Base-by-base conservation (phyloP, 2,329 filamentous ascomycete species). In the Rachicladosporium sp. region DNA sequence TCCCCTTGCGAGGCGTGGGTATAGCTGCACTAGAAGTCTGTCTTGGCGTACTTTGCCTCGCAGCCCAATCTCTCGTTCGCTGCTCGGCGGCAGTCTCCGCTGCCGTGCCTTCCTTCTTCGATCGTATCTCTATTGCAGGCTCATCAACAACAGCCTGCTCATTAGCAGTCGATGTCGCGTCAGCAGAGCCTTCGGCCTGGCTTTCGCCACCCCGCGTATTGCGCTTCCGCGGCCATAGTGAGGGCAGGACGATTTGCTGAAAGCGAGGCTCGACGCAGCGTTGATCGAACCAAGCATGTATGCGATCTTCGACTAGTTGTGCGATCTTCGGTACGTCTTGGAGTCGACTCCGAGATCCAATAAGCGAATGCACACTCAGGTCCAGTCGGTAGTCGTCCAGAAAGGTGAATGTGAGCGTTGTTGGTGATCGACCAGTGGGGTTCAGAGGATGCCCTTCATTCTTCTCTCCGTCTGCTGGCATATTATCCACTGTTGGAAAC, bases 351-450 rank as follows among this genome's bases (percentile, higher is more conserved):
- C 84, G 74, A 43, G 79, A 84, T 29, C 85, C 85, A 4, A 93
- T 73, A 10, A 91, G 69, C 38, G 82, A 87, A 45, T 82, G 74
- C 21, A 89, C 82, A 3, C 80, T 85, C 46, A 93, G 80, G 58
- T 91, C 85, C 12, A 93, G 70, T 19, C 84, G 71, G 63, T 93
- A 93, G 63, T 91, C 84, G 57, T 89, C 83, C 29, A 89, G 71
- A 56, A 98, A 98, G 41, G 86, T 93, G 61, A 98, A 96, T 0
- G 85, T 85, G 60, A 98, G 81, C 57, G 87, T 93, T 3, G 91
- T 94, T 6, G 57, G 51, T 7, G 60, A 61, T 4, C 52, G 53
- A 23, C 51, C 50, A 2, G 51, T 80, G 51, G 76, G 48, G 29
- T 53, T 57, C 4, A 56, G 41, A 29, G 55, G 55, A 40, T 57